Conservation (phyloP, 2,329 filamentous ascomycete species). For the Cercospora zeina region DNA sequence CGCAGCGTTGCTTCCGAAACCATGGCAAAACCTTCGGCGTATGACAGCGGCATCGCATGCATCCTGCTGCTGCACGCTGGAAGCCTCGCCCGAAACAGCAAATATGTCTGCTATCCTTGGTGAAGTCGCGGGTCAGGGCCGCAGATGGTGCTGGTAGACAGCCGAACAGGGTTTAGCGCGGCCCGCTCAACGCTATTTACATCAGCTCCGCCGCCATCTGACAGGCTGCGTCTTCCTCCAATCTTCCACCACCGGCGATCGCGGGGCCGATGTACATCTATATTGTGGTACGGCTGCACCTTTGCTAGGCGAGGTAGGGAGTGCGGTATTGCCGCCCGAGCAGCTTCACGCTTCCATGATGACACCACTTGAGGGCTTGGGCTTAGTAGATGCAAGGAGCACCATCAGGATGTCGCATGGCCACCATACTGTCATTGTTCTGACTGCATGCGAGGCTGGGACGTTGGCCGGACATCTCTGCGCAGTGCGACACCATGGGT, state of each 20-base stretch:
- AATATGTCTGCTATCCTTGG: constrained; percentile 6
- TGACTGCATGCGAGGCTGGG: constrained; percentile 10
- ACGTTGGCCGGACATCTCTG: too few relatives aligned
- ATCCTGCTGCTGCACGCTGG: constrained; percentile 14
- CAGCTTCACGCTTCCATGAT: constrained; percentile 5
- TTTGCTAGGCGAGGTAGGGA: too few relatives aligned
- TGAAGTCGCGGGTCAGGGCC: constrained; percentile 16
- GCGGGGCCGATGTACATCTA: constrained; percentile 17
- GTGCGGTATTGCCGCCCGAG: not conserved
- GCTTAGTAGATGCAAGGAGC: constrained; percentile 9
- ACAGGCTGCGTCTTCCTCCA: constrained; percentile 17
- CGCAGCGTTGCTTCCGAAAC: constrained; percentile 19
- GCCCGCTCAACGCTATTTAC: constrained; percentile 13
- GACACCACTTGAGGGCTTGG: constrained; percentile 5
- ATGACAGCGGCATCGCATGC: constrained; percentile 18
- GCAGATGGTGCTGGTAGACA: not conserved
- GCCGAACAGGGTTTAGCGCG: constrained; percentile 11
- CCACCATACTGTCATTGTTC: not conserved
- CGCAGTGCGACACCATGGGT: not conserved
- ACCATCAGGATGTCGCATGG: constrained; percentile 13
- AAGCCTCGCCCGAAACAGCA: constrained; percentile 12
- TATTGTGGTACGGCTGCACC: constrained; percentile 9
- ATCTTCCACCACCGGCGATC: constrained; percentile 16
- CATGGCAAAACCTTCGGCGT: constrained; percentile 19
- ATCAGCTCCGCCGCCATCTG: constrained; percentile 12